Percentiles rank a stretch among this genome's conserved stretches.
These are phyloP conservation scores for Chaetothyriales sp. DNA, from an alignment of 2,329 filamentous ascomycete species.

Conservation along the genomic window DNA sequence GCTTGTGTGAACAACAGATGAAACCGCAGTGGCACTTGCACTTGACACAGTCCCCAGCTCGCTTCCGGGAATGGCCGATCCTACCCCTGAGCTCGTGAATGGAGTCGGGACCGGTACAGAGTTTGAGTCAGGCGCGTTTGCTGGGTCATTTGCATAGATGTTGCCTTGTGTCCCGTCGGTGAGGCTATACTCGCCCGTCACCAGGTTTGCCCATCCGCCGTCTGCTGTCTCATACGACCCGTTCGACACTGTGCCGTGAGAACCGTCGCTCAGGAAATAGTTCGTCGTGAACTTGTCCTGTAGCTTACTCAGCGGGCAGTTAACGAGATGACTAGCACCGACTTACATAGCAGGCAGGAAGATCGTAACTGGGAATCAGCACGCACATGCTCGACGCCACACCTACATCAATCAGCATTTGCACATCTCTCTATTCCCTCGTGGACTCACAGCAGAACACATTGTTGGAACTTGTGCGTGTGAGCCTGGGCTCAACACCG, in stretches of 20 bases:
- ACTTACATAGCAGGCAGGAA: constrained; percentile 34
- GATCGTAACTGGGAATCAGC: constrained; percentile 25
- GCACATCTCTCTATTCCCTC: neutral
- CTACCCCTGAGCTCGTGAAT: constrained; percentile 32
- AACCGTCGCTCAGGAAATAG: constrained; percentile 32
- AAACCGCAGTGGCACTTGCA: constrained; percentile 2
- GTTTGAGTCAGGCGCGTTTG: constrained; percentile 29
- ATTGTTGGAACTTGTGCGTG: no score
- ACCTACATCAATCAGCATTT: constrained; percentile 7
- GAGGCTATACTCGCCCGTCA: constrained; percentile 31
- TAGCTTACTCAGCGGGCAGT: neutral
- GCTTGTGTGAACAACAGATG: neutral
- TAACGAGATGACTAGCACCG: neutral
- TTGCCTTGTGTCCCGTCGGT: constrained; percentile 27
- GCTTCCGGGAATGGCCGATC: constrained; percentile 31
- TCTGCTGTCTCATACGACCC: constrained; percentile 28
- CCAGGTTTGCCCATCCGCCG: constrained; percentile 28
- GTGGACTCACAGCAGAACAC: constrained; percentile 1
- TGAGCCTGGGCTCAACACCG: neutral
- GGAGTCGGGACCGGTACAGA: constrained; percentile 31
- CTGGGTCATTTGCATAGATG: constrained; percentile 26
- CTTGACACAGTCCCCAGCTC: constrained; percentile 26
- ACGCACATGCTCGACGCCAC: constrained; percentile 27
- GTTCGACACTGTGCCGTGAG: constrained; percentile 31
- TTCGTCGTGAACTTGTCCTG: constrained; percentile 38